Conservation (phyloP, 2,329 filamentous ascomycete species). For the Phaeosphaeriaceae sp. region DNA sequence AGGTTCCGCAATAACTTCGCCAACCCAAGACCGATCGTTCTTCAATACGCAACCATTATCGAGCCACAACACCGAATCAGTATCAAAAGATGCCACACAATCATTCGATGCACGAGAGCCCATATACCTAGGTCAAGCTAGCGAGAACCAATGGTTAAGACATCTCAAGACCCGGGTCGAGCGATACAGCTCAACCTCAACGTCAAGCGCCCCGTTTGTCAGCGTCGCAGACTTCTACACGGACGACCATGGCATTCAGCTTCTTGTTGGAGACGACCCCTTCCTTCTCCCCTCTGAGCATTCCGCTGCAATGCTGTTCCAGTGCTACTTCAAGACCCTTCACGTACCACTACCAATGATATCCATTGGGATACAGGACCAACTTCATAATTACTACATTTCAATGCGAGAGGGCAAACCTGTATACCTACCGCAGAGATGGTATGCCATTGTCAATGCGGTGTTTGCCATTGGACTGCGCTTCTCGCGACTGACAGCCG, state of each 20-base stretch:
- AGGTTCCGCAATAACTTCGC: not conserved
- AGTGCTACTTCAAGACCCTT: constrained; percentile 40
- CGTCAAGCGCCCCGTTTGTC: not conserved
- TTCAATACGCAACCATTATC: constrained; percentile 15
- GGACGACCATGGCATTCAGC: constrained; percentile 25
- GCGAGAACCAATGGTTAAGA: not conserved
- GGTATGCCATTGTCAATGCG: constrained; percentile 47
- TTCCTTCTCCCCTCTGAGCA: constrained; percentile 20
- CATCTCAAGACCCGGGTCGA: constrained; percentile 12
- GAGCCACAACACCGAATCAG: not conserved
- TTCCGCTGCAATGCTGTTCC: constrained; percentile 24
- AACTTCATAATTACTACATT: constrained; percentile 15
- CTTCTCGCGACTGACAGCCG: constrained; percentile 36
- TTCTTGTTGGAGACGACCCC: constrained; percentile 12
- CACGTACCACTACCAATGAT: constrained; percentile 33
- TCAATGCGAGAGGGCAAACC: constrained; percentile 3
- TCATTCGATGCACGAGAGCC: not conserved
- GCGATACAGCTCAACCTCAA: not conserved
- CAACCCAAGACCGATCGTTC: not conserved
- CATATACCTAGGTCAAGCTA: not conserved
- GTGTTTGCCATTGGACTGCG: constrained; percentile 50
- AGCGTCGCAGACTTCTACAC: constrained; percentile 27
- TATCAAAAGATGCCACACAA: not conserved
- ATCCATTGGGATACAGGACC: constrained; percentile 3
- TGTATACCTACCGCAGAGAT: constrained; percentile 19